These are phyloP conservation scores for Pholiota microspora DNA, from an alignment of 768 basidiomycete genomes.

Conservation along the genomic window DNA sequence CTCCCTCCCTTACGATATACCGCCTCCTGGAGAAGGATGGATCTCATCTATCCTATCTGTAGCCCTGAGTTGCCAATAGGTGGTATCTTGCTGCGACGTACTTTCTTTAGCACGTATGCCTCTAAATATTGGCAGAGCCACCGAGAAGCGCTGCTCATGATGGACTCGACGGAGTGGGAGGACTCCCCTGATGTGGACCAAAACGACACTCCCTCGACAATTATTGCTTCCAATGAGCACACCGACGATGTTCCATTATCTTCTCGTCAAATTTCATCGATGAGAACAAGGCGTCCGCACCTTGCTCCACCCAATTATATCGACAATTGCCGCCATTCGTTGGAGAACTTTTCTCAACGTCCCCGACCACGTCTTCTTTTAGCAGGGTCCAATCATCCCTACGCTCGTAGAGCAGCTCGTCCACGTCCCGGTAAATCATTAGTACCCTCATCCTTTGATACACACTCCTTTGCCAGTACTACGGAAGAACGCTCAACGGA, in stretches of 20 bases:
- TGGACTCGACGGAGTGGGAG: not conserved
- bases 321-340: not conserved
- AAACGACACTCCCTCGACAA: not conserved
- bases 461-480: no score
- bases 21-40: slow-evolving; percentile 1
- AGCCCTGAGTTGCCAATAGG: slow-evolving; percentile 1
- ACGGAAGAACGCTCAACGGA: no score
- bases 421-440: not conserved
- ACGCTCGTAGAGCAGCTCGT: not conserved
- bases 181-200: not conserved
- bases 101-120: not conserved
- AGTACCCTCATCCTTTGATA: not conserved
- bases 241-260: not conserved
- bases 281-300: not conserved
- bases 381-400: not conserved
- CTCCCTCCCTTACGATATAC: slow-evolving; percentile 7
- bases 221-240: not conserved
- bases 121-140: not conserved
- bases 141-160: not conserved
- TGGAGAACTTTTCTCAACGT: not conserved
- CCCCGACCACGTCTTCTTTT: not conserved
- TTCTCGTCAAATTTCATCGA: not conserved
- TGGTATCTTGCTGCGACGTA: not conserved
- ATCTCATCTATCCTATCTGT: slow-evolving; percentile 6
- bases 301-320: not conserved